Conservation (phyloP, 1,284 basidiomycete species). For the Laetiporus sulphureus region DNA sequence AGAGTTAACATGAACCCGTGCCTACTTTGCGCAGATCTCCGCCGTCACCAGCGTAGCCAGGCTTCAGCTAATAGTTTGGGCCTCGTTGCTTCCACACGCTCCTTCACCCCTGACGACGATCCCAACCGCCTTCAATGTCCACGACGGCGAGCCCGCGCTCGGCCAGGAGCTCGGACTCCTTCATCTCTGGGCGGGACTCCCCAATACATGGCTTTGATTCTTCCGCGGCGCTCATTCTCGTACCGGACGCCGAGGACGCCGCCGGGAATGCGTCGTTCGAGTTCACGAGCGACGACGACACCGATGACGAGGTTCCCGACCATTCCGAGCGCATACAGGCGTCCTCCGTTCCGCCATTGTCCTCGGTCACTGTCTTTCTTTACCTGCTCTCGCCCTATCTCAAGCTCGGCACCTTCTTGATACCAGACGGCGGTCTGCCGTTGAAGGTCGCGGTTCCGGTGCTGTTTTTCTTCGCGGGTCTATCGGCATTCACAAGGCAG, state of each 20-base stretch:
- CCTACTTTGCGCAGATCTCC: no score
- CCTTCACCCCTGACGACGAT: constrained; percentile 1
- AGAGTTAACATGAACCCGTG: no score
- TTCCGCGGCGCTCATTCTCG: constrained; percentile 52
- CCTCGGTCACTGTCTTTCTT: constrained; percentile 53
- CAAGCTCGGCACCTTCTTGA: constrained; percentile 59
- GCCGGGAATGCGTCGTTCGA: constrained; percentile 34
- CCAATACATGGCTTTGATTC: constrained; percentile 27
- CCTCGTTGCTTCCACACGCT: no score
- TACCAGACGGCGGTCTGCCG: constrained; percentile 41
- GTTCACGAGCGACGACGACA: constrained; percentile 45
- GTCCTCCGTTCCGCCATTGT: constrained; percentile 44
- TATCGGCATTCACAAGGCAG: constrained; percentile 57
- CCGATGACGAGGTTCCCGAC: constrained; percentile 41
- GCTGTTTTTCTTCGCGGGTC: constrained; percentile 44
- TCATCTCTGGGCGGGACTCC: constrained; percentile 19
- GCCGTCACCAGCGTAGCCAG: no score
- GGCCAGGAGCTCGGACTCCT: constrained; percentile 20
- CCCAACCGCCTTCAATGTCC: neutral
- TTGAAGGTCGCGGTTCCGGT: constrained; percentile 44
- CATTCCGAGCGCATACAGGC: constrained; percentile 36
- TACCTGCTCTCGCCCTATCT: constrained; percentile 64
- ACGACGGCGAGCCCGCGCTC: constrained; percentile 16
- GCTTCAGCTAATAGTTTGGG: no score
- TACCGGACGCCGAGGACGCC: constrained; percentile 41